phyloP scores from a whole-genome alignment of 75 land plant species.

The Cunninghamia lanceolata region DNA sequence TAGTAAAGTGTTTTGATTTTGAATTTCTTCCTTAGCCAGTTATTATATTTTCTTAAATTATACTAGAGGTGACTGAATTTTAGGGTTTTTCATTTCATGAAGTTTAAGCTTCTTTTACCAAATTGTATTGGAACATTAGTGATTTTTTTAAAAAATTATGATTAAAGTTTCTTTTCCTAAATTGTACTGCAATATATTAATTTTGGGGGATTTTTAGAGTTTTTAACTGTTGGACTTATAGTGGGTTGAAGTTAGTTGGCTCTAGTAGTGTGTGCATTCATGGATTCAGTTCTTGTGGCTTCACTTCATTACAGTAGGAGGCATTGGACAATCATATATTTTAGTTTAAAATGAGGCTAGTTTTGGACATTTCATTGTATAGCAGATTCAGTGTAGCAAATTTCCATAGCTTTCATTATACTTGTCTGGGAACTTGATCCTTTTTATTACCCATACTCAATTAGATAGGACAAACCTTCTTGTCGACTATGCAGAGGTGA shows the following conservation, averaged over 20 bases:
- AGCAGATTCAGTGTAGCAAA: not conserved
- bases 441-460: not conserved
- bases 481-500: not conserved
- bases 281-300: not conserved
- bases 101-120: not conserved
- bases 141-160: not conserved
- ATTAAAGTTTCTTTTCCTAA: not conserved
- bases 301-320: not conserved
- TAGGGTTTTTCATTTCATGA: not conserved
- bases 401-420: not conserved
- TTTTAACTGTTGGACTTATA: not conserved
- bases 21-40: not conserved
- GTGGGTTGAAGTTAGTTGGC: not conserved
- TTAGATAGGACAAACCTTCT: not conserved
- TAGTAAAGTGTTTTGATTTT: no score
- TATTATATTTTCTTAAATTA: slow-evolving; percentile 6
- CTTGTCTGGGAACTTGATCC: not conserved
- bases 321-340: not conserved
- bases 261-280: not conserved
- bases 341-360: not conserved
- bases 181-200: not conserved
- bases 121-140: not conserved
- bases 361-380: not conserved
- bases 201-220: not conserved
- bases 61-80: not conserved